Evolutionary conservation across 2,329 filamentous ascomycete species (phyloP).

Genomic region (Aspergillus clavatus): DNA sequence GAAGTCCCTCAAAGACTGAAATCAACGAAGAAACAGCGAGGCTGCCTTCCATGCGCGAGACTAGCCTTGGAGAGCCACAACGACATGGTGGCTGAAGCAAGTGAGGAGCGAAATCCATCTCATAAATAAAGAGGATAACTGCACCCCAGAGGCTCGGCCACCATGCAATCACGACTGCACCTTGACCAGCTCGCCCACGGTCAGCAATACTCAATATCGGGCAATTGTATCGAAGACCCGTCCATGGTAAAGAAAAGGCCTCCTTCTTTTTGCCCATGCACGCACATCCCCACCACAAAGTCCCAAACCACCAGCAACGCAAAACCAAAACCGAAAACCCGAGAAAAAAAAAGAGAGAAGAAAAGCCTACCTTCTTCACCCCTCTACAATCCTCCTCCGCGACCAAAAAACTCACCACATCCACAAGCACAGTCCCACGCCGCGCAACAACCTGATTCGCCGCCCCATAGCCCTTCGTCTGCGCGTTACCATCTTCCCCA

Average conservation of each 20-base stretch:
- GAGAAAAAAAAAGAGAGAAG: conserved; percentile 2
- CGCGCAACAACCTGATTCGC: conserved; percentile 66
- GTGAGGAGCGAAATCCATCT: conserved; percentile 33
- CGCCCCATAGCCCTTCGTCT: conserved; percentile 74
- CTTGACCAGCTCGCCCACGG: not conserved
- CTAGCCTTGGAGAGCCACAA: conserved; percentile 6
- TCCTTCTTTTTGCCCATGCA: conserved; percentile 54
- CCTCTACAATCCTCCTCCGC: conserved; percentile 59
- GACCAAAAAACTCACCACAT: conserved; percentile 72
- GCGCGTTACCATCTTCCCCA: conserved; percentile 48
- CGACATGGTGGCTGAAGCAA: conserved; percentile 1
- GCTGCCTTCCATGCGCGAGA: conserved; percentile 13
- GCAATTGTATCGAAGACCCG: conserved; percentile 56
- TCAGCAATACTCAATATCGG: conserved; percentile 42
- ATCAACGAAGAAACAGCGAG: conserved; percentile 22
- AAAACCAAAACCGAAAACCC: conserved; percentile 1
- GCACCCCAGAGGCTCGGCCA: conserved; percentile 2
- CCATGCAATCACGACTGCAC: conserved; percentile 3
- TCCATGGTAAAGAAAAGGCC: conserved; percentile 44
- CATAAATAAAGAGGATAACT: conserved; percentile 31
- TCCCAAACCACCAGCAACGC: no score
- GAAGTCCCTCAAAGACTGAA: conserved; percentile 9
- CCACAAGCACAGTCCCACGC: conserved; percentile 68
- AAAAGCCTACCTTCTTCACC: conserved; percentile 34
- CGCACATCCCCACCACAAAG: no score